Evolutionary conservation across 768 basidiomycete species (phyloP).

Genomic region (Collybiopsis luxurians): DNA sequence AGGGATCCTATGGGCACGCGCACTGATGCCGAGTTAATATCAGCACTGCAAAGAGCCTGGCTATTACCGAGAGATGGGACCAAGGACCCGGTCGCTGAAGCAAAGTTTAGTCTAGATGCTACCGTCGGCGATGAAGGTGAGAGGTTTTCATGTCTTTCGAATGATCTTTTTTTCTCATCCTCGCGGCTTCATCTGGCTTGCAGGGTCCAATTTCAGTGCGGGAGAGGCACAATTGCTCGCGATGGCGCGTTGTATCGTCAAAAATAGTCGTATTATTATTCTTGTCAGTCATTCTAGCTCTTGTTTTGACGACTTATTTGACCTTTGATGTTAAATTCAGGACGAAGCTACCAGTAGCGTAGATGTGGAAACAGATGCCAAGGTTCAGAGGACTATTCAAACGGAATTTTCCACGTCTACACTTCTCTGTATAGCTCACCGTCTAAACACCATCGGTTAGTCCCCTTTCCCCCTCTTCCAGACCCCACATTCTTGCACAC

Average conservation of each 20-base stretch:
- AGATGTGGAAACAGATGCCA: slow-evolving; percentile 61
- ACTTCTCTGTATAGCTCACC: slow-evolving; percentile 55
- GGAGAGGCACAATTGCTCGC: slow-evolving; percentile 68
- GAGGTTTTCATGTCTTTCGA: too few relatives aligned
- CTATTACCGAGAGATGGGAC: slow-evolving; percentile 51
- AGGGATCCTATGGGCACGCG: slow-evolving; percentile 53
- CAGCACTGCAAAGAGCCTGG: slow-evolving; percentile 57
- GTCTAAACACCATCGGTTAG: slow-evolving; percentile 56
- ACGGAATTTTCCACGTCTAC: slow-evolving; percentile 55
- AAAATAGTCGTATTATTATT: slow-evolving; percentile 57
- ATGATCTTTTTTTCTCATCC: background rate
- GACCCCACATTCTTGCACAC: background rate
- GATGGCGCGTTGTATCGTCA: slow-evolving; percentile 58
- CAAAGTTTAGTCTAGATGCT: slow-evolving; percentile 69
- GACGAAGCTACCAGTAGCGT: slow-evolving; percentile 65
- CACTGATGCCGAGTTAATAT: slow-evolving; percentile 62
- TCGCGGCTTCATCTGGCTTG: background rate
- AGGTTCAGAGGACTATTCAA: slow-evolving; percentile 62
- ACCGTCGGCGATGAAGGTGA: slow-evolving; percentile 61
- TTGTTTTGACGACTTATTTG: background rate
- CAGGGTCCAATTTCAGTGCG: slow-evolving; percentile 60
- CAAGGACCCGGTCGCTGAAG: slow-evolving; percentile 43
- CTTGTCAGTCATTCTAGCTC: slow-evolving; percentile 33
- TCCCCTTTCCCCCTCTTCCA: background rate
- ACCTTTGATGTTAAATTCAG: slow-evolving; percentile 21